Evolutionary conservation across 192 early-diverging fungal species (phyloP).

Genomic region (Coemansia sp.): DNA sequence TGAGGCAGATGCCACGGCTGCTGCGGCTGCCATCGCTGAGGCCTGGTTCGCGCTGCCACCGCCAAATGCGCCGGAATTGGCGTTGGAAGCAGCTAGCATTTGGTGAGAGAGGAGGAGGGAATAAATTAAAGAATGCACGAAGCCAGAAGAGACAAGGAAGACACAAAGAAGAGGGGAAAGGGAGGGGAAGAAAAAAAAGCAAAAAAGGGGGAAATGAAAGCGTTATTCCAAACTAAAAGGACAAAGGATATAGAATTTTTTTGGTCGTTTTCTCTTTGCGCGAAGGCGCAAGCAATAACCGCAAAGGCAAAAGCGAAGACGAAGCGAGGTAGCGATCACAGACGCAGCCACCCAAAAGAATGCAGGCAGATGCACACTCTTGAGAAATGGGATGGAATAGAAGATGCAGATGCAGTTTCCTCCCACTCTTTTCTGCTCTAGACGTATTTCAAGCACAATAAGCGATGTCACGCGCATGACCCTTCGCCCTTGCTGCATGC

Average conservation of each 20-base stretch:
- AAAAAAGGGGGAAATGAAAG: not conserved
- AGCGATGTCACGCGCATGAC: not conserved
- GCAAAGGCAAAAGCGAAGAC: no score
- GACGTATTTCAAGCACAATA: not conserved
- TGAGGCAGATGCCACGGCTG: not conserved
- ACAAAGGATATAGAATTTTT: not conserved
- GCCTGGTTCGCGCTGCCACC: not conserved
- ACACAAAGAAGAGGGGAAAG: not conserved
- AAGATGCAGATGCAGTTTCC: no score
- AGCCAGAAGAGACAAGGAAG: not conserved
- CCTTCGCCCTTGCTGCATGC: not conserved
- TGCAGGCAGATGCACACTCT: not conserved
- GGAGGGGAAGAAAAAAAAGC: not conserved
- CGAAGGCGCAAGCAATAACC: no score
- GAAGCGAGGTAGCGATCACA: not conserved
- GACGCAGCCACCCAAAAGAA: not conserved
- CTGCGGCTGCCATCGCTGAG: slow-evolving; percentile 7
- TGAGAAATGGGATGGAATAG: not conserved
- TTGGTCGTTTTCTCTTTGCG: no score
- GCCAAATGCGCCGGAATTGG: slow-evolving; percentile 2
- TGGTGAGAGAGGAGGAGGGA: not conserved
- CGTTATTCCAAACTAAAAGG: not conserved
- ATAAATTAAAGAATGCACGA: slow-evolving; percentile 6
- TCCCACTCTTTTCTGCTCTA: not conserved
- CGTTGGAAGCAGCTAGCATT: slow-evolving; percentile 10